Percentiles rank a stretch among this genome's conserved stretches.
Evolutionary conservation across 192 early-diverging fungal genomes (phyloP).

Genomic region (Coemansia sp.): DNA sequence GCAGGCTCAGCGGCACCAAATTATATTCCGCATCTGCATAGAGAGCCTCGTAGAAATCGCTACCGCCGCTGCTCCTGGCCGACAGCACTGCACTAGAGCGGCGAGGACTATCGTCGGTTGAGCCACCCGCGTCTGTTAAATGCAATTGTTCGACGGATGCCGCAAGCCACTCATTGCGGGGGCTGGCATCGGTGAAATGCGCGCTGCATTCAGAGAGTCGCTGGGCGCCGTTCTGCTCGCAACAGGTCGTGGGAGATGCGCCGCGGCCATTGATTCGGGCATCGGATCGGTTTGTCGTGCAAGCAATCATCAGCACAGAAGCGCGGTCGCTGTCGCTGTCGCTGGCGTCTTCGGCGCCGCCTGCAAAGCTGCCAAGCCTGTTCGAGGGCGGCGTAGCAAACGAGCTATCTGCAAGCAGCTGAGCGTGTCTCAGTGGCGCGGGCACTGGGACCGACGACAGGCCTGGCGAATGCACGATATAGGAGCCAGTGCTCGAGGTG

Average conservation of each 20-base stretch:
- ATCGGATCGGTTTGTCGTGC: not conserved
- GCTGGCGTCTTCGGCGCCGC: not conserved
- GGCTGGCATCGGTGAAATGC: constrained; percentile 6
- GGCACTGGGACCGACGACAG: not conserved
- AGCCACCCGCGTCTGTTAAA: not conserved
- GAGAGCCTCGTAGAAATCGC: constrained; percentile 5
- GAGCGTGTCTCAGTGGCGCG: not conserved
- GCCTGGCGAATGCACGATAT: not conserved
- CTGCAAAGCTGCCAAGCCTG: not conserved
- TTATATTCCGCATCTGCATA: constrained; percentile 5
- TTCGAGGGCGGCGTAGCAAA: not conserved
- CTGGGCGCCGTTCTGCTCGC: not conserved
- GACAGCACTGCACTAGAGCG: constrained; percentile 2
- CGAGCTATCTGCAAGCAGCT: not conserved
- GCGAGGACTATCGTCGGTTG: not conserved
- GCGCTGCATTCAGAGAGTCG: constrained; percentile 7
- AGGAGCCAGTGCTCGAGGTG: constrained; percentile 2
- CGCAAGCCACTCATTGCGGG: constrained; percentile 9
- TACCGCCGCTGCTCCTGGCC: constrained; percentile 4
- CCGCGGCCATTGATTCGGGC: constrained; percentile 4
- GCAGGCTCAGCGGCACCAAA: not conserved
- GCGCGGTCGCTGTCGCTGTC: not conserved
- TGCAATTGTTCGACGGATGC: constrained; percentile 7
- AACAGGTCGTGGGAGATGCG: not conserved
- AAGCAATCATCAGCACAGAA: constrained; percentile 7